phyloP scores from a whole-genome alignment of 208 protist species.

The Vickermania spadyakhi region DNA sequence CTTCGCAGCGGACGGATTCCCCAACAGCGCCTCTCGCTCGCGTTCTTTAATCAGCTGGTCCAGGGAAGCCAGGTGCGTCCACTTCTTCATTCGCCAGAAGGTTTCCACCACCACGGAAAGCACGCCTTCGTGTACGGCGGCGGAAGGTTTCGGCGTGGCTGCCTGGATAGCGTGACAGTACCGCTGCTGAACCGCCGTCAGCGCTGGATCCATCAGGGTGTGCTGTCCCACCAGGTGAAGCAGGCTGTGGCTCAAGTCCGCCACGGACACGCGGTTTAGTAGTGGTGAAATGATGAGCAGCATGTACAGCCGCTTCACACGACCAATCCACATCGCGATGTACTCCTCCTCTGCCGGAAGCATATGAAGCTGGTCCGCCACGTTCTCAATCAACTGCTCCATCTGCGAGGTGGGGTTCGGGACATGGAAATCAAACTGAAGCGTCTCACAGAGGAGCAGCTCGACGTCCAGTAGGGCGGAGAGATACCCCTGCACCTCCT shows the following conservation, averaged over 20 bases:
- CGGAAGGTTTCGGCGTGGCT: conserved; percentile 12
- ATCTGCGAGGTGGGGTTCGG: conserved; percentile 43
- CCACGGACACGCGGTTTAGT: conserved; percentile 27
- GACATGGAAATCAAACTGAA: conserved; percentile 74
- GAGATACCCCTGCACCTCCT: conserved; percentile 19
- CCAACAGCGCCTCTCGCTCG: conserved; percentile 29
- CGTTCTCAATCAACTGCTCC: conserved; percentile 24
- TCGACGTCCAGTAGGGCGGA: conserved; percentile 60
- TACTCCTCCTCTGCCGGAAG: conserved; percentile 7
- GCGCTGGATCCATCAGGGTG: conserved; percentile 18
- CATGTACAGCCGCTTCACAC: conserved; percentile 45
- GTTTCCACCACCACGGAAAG: conserved; percentile 62
- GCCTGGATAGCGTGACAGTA: conserved; percentile 6
- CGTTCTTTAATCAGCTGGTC: conserved; percentile 56
- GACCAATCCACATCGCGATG: conserved; percentile 22
- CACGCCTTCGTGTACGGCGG: conserved; percentile 44
- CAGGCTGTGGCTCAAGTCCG: conserved; percentile 41
- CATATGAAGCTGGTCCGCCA: neutral
- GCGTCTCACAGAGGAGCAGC: conserved; percentile 58
- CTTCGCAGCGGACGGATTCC: neutral
- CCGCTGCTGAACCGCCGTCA: neutral
- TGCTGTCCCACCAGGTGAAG: conserved; percentile 25
- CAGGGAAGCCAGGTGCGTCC: conserved; percentile 38
- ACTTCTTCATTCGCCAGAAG: conserved; percentile 66
- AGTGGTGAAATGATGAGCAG: conserved; percentile 70